Base-by-base conservation (phyloP, 2,329 filamentous ascomycete species). In the Elsinoe perseae region DNA sequence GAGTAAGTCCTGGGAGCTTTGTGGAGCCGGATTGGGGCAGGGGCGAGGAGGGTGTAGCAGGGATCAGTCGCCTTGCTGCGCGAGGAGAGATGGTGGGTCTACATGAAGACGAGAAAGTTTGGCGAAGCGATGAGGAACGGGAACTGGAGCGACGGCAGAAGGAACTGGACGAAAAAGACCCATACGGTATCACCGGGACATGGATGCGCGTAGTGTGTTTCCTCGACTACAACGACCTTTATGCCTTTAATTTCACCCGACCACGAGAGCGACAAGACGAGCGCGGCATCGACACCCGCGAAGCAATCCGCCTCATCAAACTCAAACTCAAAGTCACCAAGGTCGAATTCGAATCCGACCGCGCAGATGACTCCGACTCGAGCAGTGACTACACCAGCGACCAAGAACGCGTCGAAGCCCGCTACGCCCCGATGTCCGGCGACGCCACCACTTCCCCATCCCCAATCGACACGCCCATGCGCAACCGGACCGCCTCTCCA, bases 161-260 rank as follows among this genome's bases (percentile, higher is more conserved):
- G 20, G 53, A 56, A 14, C 40, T 61, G 21, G 57, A 59, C 5
- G 30, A 34, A 14, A 44, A 54, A 30, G 87, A 91, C 65, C 87
- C 87, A 0, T 92, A 87, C 63, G 82, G 80, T 43, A 74, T 90
- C 3, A 80, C 80, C 0, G 87, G 87, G 1, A 82, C 80, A 6
- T 92, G 85, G 84, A 77, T 86, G 64, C 76, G 87, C 34, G 82
- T 87, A 61, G 66, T 70, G 43, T 68, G 68, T 58, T 68, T 70
- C 56, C 62, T 70, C 20, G 85, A 89, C 67, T 89, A 86, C 66
- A 81, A 79, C 62, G 86, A 90, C 65, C 81, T 91, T 32, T 86
- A 84, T 67, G 71, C 73, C 18, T 89, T 83, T 73, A 91, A 91
- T 65, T 89, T 89, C 64, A 62, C 67, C 1, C 69, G 68, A 6